These are phyloP conservation scores for Pseudozyma sp. DNA, from an alignment of 1,284 basidiomycete species.

Conservation along the genomic window DNA sequence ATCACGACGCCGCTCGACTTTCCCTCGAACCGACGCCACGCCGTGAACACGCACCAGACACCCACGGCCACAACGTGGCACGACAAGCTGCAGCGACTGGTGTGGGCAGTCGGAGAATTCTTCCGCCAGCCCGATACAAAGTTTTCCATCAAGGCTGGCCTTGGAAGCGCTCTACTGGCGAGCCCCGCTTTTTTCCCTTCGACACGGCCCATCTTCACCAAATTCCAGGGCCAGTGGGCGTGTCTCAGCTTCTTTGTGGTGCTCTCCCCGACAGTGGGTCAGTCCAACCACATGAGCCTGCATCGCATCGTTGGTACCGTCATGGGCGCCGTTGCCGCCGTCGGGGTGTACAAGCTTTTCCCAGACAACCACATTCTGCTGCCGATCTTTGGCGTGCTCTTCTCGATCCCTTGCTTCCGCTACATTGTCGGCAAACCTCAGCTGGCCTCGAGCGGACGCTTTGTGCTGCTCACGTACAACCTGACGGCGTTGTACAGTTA, in stretches of 20 bases:
- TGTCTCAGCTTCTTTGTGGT: conserved; percentile 80
- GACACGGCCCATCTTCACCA: conserved; percentile 81
- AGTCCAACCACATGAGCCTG: conserved; percentile 65
- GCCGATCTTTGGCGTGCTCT: conserved; percentile 87
- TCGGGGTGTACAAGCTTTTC: conserved; percentile 76
- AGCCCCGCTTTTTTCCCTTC: conserved; percentile 84
- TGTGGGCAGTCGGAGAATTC: conserved; percentile 82
- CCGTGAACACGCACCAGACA: conserved; percentile 84
- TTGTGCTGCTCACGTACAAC: conserved; percentile 76
- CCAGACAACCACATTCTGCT: conserved; percentile 81
- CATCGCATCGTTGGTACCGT: conserved; percentile 60
- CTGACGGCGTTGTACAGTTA: conserved; percentile 80
- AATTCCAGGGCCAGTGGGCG: conserved; percentile 92
- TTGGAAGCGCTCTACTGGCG: conserved; percentile 79
- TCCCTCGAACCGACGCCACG: conserved; percentile 83
- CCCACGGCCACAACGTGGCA: conserved; percentile 71
- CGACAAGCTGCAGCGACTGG: conserved; percentile 66
- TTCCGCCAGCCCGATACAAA: conserved; percentile 82
- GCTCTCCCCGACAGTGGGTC: conserved; percentile 62
- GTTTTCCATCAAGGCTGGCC: conserved; percentile 86
- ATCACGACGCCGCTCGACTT: conserved; percentile 75
- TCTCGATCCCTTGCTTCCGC: conserved; percentile 93
- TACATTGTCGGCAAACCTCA: conserved; percentile 78
- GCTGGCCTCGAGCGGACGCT: conserved; percentile 60
- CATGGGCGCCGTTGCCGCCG: conserved; percentile 81